These are phyloP conservation scores for Purshia tridentata DNA, from an alignment of 306 rosid genomes.

Conservation along the genomic window DNA sequence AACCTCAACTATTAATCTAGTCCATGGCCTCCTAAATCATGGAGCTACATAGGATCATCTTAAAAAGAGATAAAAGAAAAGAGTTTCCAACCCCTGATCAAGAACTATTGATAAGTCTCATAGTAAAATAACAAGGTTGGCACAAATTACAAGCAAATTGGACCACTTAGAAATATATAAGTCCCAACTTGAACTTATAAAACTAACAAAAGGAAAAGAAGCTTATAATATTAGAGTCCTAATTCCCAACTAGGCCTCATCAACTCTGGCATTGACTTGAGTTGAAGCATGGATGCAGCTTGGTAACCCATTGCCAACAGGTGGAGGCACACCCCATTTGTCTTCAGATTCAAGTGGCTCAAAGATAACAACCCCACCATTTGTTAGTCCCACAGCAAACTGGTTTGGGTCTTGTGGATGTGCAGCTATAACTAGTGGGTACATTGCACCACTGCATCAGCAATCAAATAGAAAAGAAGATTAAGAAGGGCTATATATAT, in stretches of 20 bases:
- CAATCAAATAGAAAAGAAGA: not conserved
- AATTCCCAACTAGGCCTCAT: conserved; percentile 14
- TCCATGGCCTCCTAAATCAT: no score
- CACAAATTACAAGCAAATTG: not conserved
- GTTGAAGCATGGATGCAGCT: conserved; percentile 35
- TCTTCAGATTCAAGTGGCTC: conserved; percentile 79
- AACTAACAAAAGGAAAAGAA: not conserved
- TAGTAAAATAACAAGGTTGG: not conserved
- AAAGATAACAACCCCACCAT: conserved; percentile 73
- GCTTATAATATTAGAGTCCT: not conserved
- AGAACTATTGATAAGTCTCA: not conserved
- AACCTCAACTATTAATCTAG: no score
- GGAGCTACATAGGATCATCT: no score
- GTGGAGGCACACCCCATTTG: conserved; percentile 74
- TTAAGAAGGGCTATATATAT: not conserved
- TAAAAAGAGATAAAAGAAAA: not conserved
- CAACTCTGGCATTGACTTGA: conserved; percentile 61
- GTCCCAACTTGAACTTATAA: not conserved
- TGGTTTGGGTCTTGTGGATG: conserved; percentile 85
- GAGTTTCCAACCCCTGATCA: not conserved
- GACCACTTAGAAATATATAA: not conserved
- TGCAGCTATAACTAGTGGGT: conserved; percentile 67
- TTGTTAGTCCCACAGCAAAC: conserved; percentile 82
- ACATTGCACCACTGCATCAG: conserved; percentile 44
- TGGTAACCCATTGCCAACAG: conserved; percentile 61